Base-by-base conservation (phyloP, 2,329 filamentous ascomycete species). In the Penicillium sp. region DNA sequence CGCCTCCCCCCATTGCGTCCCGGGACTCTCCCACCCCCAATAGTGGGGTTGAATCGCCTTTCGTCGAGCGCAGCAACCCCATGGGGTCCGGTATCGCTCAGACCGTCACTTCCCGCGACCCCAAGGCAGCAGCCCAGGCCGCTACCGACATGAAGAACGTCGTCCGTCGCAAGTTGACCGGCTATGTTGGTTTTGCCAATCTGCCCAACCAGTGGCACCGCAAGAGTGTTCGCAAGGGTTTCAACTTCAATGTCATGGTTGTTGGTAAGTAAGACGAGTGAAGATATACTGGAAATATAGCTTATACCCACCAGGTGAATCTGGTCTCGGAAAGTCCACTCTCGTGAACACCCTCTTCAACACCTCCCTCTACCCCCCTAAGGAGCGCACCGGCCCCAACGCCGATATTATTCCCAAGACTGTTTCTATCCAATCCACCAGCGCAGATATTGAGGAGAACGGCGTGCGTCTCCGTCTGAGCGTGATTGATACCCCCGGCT, bases 211-310 rank as follows among this genome's bases (percentile, higher is more conserved):
- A 99, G 80, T 99, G 94, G 94, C 94, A 99, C 83, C 93, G 94
- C 78, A 99, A 99, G 88, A 97, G 92, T 85, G 94, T 99, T 70
- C 91, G 94, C 74, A 99, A 99, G 80, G 94, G 94, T 59, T 99
- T 99, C 85, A 99, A 97, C 85, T 99, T 99, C 84, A 99, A 99
- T 75, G 94, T 99, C 67, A 99, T 99, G 94, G 94, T 99, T 78
- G 94, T 99, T 78, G 94, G 94, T 97, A 83, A 72, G 92, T 87
- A 27, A 29, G 18, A 45, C n/a, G 45, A 35, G 10, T 27, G 10
- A 30, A 16, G 26, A 18, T 16, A 16, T 13, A 13, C 49, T 5
- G 11, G 53, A 42, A 16, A 30, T 14, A 43, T n/a, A 3, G 26
- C 56, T 60, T 5, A 55, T 32, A 38, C 18, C 11, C 36, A 43